phyloP scores from a whole-genome alignment of 2,329 filamentous ascomycete species.

The Xylariales sp. region DNA sequence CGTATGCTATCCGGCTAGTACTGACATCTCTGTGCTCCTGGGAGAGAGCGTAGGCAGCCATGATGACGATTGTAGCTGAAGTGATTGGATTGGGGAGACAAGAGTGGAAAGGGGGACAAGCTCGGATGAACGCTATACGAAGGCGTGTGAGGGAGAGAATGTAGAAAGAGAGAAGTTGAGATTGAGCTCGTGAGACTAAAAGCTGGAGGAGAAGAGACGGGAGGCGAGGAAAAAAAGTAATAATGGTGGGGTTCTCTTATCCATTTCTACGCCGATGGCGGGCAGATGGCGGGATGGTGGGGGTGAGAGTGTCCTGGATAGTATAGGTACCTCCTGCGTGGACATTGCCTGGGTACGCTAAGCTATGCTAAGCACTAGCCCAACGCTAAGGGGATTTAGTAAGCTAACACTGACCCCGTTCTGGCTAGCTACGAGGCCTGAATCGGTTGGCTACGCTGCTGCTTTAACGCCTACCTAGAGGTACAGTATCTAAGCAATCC shows the following conservation, averaged over 20 bases:
- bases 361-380: no score
- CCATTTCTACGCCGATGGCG: constrained; percentile 26
- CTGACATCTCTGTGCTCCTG: constrained; percentile 52
- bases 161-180: constrained; percentile 5
- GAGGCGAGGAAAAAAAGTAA: constrained; percentile 26
- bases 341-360: no score
- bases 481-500: no score
- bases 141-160: not conserved
- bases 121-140: not conserved
- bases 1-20: constrained; percentile 22
- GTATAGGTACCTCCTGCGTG: no score
- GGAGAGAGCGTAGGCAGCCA: constrained; percentile 53
- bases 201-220: not conserved
- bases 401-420: no score
- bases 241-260: constrained; percentile 14
- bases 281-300: not conserved
- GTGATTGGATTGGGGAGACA: not conserved
- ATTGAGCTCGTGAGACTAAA: constrained; percentile 4
- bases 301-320: no score
- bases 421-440: no score
- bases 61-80: constrained; percentile 38
- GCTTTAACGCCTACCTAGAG: no score
- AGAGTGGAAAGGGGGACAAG: not conserved
- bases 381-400: no score
- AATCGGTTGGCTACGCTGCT: no score